Evolutionary conservation across 129 eudicot species (phyloP).

Genomic region (Pulicaria dysenterica): DNA sequence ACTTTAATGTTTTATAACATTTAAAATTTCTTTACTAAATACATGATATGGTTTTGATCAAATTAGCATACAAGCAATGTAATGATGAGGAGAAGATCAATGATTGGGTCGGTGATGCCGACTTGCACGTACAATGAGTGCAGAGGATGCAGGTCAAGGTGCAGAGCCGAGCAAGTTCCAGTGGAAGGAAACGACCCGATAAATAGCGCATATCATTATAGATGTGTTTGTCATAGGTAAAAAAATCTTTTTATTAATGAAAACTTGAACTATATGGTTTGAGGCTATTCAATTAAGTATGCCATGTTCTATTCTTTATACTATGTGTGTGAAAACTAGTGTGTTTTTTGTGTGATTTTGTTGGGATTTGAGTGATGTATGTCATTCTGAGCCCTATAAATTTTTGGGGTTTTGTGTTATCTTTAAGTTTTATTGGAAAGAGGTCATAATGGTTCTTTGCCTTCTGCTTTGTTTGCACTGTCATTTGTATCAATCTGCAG

Average conservation of each 20-base stretch:
- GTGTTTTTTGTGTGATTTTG: constrained; percentile 32
- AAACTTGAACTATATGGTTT: constrained; percentile 32
- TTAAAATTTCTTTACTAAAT: neutral
- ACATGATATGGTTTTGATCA: constrained; percentile 9
- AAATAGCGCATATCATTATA: constrained; percentile 89
- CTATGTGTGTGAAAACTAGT: constrained; percentile 10
- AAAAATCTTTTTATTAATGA: neutral
- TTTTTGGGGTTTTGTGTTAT: constrained; percentile 47
- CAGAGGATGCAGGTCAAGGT: constrained; percentile 75
- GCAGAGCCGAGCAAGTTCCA: constrained; percentile 94
- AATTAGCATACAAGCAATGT: constrained; percentile 34
- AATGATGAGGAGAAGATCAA: constrained; percentile 43
- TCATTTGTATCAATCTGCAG: constrained; percentile 30
- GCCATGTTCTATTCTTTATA: constrained; percentile 27
- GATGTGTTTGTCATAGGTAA: constrained; percentile 92
- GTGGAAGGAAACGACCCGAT: constrained; percentile 94
- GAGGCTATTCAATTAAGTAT: constrained; percentile 20
- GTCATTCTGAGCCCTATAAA: constrained; percentile 28
- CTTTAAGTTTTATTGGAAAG: constrained; percentile 48
- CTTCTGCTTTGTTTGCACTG: constrained; percentile 27
- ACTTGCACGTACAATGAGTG: constrained; percentile 92
- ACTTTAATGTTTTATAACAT: neutral
- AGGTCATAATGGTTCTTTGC: constrained; percentile 34
- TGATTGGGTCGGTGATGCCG: constrained; percentile 91
- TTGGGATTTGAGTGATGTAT: constrained; percentile 32